A percentile compares a stretch with the other conserved stretches of the same genome.
These are phyloP conservation scores for Saussurea involucrata DNA, from an alignment of 129 eudicot genomes.

Conservation along the genomic window DNA sequence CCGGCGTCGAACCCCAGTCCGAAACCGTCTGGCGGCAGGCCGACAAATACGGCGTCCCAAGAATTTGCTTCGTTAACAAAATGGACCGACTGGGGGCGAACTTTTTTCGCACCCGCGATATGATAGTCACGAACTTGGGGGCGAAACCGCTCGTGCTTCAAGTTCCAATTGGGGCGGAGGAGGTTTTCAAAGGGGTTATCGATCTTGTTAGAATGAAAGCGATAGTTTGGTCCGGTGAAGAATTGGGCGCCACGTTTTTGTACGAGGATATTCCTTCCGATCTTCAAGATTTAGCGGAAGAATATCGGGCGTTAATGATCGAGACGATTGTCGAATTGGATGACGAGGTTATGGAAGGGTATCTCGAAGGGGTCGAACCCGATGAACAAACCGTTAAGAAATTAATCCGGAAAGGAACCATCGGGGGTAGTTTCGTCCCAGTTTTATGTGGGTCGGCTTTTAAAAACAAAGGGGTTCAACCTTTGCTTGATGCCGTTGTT, in stretches of 20 bases:
- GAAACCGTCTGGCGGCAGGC: constrained; percentile 99
- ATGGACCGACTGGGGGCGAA: constrained; percentile 98
- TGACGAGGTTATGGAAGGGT: constrained; percentile 82
- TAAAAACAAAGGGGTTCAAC: constrained; percentile 96
- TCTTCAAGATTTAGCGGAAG: constrained; percentile 66
- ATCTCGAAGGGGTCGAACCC: constrained; percentile 90
- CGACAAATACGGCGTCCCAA: constrained; percentile 91
- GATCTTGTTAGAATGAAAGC: constrained; percentile 93
- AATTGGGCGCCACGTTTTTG: constrained; percentile 84
- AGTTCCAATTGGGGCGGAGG: constrained; percentile 87
- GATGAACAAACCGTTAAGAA: constrained; percentile 72
- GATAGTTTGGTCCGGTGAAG: constrained; percentile 88
- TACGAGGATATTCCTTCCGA: constrained; percentile 84
- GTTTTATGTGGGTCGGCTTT: constrained; percentile 92
- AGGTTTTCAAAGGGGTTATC: constrained; percentile 69
- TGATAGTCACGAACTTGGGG: constrained; percentile 84
- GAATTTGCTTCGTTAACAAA: constrained; percentile 95
- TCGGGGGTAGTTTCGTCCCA: constrained; percentile 73
- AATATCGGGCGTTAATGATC: constrained; percentile 58
- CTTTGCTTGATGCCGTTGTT: constrained; percentile 87
- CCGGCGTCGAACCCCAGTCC: constrained; percentile 98
- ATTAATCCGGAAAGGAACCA: constrained; percentile 79
- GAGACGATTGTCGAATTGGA: constrained; percentile 84
- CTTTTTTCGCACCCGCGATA: constrained; percentile 84
- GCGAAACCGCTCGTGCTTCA: constrained; percentile 93